Conservation (phyloP, 768 basidiomycete genomes). For the Cantharellus cinnabarinus region DNA sequence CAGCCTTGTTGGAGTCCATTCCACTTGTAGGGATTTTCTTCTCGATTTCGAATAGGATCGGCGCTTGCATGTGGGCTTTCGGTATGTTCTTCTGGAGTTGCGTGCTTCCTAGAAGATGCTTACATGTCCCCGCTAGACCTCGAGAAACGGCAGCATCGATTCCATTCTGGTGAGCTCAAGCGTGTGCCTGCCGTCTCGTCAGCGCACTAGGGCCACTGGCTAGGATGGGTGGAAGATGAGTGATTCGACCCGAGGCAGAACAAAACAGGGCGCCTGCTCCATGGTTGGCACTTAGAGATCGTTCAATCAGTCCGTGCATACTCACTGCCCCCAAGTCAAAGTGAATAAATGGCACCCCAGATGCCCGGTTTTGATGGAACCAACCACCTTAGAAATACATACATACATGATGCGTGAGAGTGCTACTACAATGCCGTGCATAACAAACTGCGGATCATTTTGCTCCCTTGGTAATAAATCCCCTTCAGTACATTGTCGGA, state of each 20-base stretch:
- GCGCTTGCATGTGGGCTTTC: constrained; percentile 88
- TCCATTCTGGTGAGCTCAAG: constrained; percentile 17
- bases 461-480: too few species aligned
- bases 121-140: constrained; percentile 17
- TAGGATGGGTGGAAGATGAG: neutral
- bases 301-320: neutral
- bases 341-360: neutral
- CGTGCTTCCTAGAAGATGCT: neutral
- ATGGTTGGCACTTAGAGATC: neutral
- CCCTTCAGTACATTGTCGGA: too few species aligned
- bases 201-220: neutral
- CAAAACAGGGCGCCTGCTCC: neutral
- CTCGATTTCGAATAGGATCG: constrained; percentile 69
- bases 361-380: neutral
- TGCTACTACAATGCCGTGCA: too few species aligned
- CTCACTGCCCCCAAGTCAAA: neutral
- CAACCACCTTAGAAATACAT: too few species aligned
- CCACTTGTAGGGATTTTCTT: constrained; percentile 70
- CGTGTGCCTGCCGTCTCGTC: constrained; percentile 9
- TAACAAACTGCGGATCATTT: too few species aligned
- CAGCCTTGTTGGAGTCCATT: constrained; percentile 60
- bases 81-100: constrained; percentile 22
- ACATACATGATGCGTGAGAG: too few species aligned
- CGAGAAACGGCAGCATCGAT: constrained; percentile 24
- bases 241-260: neutral